Conservation (phyloP, 192 early-diverging fungal species). For the Coemansia umbellata region DNA sequence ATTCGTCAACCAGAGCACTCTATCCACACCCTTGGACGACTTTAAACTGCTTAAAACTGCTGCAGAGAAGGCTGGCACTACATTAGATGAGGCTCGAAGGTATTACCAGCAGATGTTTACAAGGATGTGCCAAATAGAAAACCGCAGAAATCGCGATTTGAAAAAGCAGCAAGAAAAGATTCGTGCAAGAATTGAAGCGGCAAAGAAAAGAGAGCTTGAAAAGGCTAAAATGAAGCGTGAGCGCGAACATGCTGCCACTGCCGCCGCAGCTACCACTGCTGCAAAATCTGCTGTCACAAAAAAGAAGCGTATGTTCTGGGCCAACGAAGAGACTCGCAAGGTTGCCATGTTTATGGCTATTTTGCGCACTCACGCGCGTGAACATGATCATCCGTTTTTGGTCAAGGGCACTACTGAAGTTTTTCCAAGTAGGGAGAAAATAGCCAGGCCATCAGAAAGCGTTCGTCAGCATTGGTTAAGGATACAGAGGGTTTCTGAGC, state of each 20-base stretch:
- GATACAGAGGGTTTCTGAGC: neutral
- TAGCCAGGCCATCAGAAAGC: constrained; percentile 2
- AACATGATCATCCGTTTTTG: constrained; percentile 16
- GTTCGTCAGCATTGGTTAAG: constrained; percentile 13
- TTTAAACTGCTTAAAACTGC: constrained; percentile 5
- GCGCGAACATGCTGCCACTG: neutral
- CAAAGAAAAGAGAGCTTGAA: neutral
- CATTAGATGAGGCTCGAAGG: constrained; percentile 17
- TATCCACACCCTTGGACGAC: constrained; percentile 17
- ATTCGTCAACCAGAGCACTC: constrained; percentile 1
- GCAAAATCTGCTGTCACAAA: neutral
- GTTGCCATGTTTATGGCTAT: constrained; percentile 17
- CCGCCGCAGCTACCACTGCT: neutral
- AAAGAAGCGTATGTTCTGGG: constrained; percentile 8
- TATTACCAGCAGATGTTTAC: constrained; percentile 21
- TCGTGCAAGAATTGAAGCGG: constrained; percentile 1
- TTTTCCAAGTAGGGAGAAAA: constrained; percentile 17
- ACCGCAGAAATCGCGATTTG: neutral
- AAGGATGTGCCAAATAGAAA: neutral
- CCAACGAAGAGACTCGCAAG: constrained; percentile 3
- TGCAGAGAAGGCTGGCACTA: constrained; percentile 13
- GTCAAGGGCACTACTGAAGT: neutral
- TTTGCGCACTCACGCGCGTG: constrained; percentile 16
- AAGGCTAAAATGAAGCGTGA: neutral
- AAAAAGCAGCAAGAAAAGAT: neutral